Percentiles rank a stretch among this genome's conserved stretches.
These are phyloP conservation scores for Cyberlindnera saturnus DNA, from an alignment of 805 yeast species.

Conservation along the genomic window DNA sequence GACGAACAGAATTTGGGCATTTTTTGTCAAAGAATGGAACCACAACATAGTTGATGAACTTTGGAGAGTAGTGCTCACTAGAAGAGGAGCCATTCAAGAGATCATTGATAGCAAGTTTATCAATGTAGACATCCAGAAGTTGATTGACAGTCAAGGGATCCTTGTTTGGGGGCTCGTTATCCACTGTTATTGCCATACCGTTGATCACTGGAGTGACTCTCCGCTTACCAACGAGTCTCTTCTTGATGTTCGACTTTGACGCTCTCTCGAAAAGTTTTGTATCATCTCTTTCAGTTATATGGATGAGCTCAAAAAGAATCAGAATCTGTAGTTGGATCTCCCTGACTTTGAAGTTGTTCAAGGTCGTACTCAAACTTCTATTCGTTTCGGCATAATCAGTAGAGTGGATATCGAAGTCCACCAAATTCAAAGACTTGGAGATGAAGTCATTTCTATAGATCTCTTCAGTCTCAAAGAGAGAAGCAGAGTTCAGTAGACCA, in stretches of 20 bases:
- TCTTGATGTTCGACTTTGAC: constrained; percentile 3
- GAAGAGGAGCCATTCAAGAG: constrained; percentile 26
- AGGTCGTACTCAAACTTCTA: constrained; percentile 25
- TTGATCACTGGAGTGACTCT: constrained; percentile 29
- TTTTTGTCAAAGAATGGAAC: constrained; percentile 47
- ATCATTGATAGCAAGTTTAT: constrained; percentile 50
- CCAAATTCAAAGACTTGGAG: constrained; percentile 20
- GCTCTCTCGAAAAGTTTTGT: constrained; percentile 25
- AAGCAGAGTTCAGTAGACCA: constrained; percentile 25
- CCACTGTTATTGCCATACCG: constrained; percentile 32
- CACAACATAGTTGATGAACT: constrained; percentile 45
- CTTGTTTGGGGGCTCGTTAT: not conserved
- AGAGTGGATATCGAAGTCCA: constrained; percentile 21
- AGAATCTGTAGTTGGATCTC: constrained; percentile 53
- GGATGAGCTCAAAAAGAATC: constrained; percentile 39
- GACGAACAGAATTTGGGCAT: constrained; percentile 41
- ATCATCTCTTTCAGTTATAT: constrained; percentile 30
- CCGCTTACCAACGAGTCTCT: constrained; percentile 27
- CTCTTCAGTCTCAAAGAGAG: constrained; percentile 23
- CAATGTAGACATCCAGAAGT: constrained; percentile 39
- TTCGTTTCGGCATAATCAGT: constrained; percentile 21
- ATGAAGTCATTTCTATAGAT: constrained; percentile 23
- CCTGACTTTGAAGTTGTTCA: constrained; percentile 40
- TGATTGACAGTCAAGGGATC: constrained; percentile 22
- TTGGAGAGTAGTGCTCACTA: constrained; percentile 17